Base-by-base conservation (phyloP, 2,329 filamentous ascomycete genomes). In the Blastomyces percursus region DNA sequence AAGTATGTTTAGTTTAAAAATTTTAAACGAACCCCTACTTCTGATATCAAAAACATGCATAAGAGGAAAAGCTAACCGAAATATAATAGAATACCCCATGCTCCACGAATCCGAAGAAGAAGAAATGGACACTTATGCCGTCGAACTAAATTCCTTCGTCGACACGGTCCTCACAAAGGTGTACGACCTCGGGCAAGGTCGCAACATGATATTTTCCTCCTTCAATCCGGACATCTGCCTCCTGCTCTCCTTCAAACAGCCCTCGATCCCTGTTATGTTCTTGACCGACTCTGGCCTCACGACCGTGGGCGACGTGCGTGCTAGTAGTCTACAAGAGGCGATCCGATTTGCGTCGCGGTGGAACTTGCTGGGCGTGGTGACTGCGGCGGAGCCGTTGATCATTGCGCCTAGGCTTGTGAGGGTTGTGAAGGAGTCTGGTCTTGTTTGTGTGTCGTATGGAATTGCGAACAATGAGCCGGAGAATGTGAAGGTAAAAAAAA, bases 171-270 rank as follows among this genome's bases (percentile, higher is more conserved):
- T 99, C 9, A 82, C 82, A 54, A 94, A 90, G 75, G 93, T 96
- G 5, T 99, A 97, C 71, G 91, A 96, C 68, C 78, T 92, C 61
- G 88, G 87, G 38, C 84, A 85, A 64, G 84, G 87, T 63, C 84
- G 94, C n/a, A 91, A 96, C 77, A 88, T 99, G 74, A 91, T 99
- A 67, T 97, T 99, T 77, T 96, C 90, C 66, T 94, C 89, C 59
- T 99, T 99, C 79, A 96, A 97, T 76, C 94, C 94, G 0, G 94
- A 99, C 70, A 91, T 99, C 55, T 99, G 94, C 73, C 83, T 99
- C 16, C 85, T 96, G 67, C 80, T 97, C 50, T 94, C 89, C 62
- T 96, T 96, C 82, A 99, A 99, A 79, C 94, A 99, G 78, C 93
- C 93, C 1, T 95, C 89, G 54, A 96, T 96, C 62, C 95, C 94